Conservation (phyloP, 805 yeast species). For the Debaryomyces maramus region DNA sequence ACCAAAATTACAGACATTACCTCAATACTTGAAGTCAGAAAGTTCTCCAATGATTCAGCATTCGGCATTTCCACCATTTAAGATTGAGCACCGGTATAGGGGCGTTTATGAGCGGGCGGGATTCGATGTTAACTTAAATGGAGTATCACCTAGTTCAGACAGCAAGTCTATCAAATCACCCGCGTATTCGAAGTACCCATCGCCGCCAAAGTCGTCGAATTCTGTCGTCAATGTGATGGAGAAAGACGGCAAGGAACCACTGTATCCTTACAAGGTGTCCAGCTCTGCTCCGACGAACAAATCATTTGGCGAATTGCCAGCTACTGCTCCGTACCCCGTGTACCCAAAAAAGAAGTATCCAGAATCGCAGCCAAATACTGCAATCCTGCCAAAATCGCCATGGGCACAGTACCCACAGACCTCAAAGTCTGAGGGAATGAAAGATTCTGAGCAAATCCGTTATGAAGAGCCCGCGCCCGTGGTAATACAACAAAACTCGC, state of each 20-base stretch:
- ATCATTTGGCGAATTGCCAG: background rate
- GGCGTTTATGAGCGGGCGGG: conserved; percentile 85
- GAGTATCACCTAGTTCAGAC: background rate
- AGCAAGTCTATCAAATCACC: background rate
- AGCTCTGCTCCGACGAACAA: background rate
- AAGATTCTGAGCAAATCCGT: background rate
- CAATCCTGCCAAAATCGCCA: background rate
- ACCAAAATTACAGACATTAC: conserved; percentile 10
- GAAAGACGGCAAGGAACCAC: background rate
- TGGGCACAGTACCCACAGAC: background rate
- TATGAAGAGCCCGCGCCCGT: background rate
- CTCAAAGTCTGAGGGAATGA: background rate
- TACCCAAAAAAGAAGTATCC: background rate
- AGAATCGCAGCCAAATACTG: background rate
- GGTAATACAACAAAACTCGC: background rate
- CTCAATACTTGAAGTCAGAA: conserved; percentile 20
- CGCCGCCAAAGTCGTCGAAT: background rate
- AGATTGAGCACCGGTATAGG: conserved; percentile 57
- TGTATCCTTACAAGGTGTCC: background rate
- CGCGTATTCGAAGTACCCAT: background rate
- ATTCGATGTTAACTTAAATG: conserved; percentile 50
- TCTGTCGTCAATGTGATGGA: background rate
- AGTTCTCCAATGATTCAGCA: conserved; percentile 29
- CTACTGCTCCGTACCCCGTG: background rate
- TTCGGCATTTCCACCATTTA: conserved; percentile 70